Conservation (phyloP, 306 rosid genomes). For the Myrica gale region DNA sequence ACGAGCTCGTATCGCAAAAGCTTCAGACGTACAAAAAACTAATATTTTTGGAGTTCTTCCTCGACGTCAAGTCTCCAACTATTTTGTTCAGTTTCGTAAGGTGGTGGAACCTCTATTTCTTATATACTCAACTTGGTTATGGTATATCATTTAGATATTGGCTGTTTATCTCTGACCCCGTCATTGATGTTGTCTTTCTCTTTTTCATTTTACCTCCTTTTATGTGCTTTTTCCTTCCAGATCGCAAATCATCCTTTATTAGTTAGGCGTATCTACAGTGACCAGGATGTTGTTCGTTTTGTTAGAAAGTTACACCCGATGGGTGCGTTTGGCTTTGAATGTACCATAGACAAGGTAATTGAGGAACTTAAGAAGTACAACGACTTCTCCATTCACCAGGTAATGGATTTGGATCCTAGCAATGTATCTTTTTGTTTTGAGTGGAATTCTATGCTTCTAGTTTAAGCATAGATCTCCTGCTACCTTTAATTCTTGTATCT, state of each 20-base stretch:
- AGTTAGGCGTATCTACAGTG: slow-evolving; percentile 79
- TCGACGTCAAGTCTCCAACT: slow-evolving; percentile 80
- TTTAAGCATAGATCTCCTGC: background rate
- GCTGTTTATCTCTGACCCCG: slow-evolving; percentile 12
- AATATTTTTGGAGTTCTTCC: slow-evolving; percentile 54
- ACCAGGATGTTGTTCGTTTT: slow-evolving; percentile 84
- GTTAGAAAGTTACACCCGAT: slow-evolving; percentile 71
- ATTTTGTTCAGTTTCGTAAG: slow-evolving; percentile 97
- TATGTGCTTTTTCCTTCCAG: slow-evolving; percentile 45
- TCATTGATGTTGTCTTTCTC: background rate
- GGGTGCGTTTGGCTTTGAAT: slow-evolving; percentile 95
- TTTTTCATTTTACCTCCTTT: slow-evolving; percentile 8
- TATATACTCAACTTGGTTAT: background rate
- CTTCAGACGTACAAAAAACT: slow-evolving; percentile 40
- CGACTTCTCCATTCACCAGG: slow-evolving; percentile 92
- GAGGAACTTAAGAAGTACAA: slow-evolving; percentile 78
- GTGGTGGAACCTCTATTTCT: slow-evolving; percentile 35
- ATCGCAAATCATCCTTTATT: slow-evolving; percentile 96
- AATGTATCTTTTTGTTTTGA: background rate
- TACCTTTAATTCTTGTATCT: background rate
- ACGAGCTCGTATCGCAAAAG: slow-evolving; percentile 64
- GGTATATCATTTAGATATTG: background rate
- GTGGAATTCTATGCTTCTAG: background rate
- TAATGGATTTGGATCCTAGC: slow-evolving; percentile 29
- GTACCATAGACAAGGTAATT: slow-evolving; percentile 80